Conservation (phyloP, 2,329 filamentous ascomycete genomes). For the Simplicillium aogashimaense region DNA sequence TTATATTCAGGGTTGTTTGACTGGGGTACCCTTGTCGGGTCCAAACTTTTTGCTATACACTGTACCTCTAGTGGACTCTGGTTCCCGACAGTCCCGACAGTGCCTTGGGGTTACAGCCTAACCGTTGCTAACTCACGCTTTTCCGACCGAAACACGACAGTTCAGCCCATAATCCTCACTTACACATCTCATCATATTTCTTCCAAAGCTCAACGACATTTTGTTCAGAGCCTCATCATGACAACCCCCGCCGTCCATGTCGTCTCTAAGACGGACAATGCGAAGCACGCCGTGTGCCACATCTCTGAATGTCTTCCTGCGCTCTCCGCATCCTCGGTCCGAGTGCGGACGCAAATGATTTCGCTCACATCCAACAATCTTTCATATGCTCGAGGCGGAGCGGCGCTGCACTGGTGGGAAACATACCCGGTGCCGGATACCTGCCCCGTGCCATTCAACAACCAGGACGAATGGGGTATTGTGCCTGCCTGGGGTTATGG, state of each 20-base stretch:
- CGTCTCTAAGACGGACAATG: conserved; percentile 2
- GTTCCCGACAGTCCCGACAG: too few species aligned
- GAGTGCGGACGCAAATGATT: conserved; percentile 17
- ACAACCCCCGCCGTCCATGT: conserved; percentile 1
- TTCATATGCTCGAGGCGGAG: conserved; percentile 20
- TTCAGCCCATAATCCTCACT: too few species aligned
- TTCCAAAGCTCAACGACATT: too few species aligned
- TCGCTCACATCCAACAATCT: conserved; percentile 23
- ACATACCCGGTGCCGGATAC: conserved; percentile 28
- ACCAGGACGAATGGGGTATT: conserved; percentile 29
- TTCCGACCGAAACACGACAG: too few species aligned
- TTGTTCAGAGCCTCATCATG: too few species aligned
- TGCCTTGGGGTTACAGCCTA: too few species aligned
- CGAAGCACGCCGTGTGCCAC: background rate
- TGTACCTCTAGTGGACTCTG: too few species aligned
- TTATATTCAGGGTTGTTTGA: too few species aligned
- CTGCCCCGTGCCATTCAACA: conserved; percentile 21
- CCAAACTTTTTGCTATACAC: too few species aligned
- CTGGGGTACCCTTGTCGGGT: too few species aligned
- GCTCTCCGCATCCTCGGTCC: conserved; percentile 15
- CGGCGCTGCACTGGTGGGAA: conserved; percentile 26
- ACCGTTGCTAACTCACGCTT: too few species aligned
- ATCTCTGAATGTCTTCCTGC: background rate
- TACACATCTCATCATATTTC: too few species aligned
- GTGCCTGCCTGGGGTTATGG: conserved; percentile 39